Percentiles rank a stretch among this genome's conserved stretches.
Conservation (phyloP, 2,329 filamentous ascomycete genomes). For the Penicillium olsonii region DNA sequence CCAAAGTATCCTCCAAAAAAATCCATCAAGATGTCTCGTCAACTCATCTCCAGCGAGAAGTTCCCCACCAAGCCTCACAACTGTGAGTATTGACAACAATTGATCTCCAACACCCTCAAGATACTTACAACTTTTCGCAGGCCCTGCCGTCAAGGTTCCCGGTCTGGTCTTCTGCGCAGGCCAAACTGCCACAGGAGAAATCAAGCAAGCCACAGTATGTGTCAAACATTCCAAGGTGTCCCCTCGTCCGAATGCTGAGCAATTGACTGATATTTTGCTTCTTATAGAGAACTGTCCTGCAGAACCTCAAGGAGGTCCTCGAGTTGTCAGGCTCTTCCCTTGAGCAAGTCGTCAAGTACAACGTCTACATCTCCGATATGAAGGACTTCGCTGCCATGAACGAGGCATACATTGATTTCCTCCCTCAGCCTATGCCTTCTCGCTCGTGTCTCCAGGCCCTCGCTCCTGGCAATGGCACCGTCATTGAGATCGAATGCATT, state of each 20-base stretch:
- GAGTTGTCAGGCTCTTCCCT: constrained; percentile 56
- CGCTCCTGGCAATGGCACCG: constrained; percentile 42
- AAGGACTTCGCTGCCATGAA: constrained; percentile 42
- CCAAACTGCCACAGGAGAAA: constrained; percentile 53
- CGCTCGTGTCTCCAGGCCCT: constrained; percentile 46
- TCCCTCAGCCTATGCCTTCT: constrained; percentile 46
- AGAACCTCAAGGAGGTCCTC: constrained; percentile 52
- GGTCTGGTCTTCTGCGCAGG: constrained; percentile 52
- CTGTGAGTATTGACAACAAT: constrained; percentile 31
- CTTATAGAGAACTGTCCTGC: constrained; percentile 32
- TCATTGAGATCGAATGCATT: constrained; percentile 50
- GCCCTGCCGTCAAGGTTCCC: constrained; percentile 47
- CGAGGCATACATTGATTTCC: constrained; percentile 38
- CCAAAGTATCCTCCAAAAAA: not conserved
- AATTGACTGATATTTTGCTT: not conserved
- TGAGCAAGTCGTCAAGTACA: constrained; percentile 65
- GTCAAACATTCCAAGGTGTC: too few species aligned
- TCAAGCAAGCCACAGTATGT: constrained; percentile 50
- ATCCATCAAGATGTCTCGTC: constrained; percentile 43
- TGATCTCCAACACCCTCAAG: not conserved
- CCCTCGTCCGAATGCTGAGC: too few species aligned
- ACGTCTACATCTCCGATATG: constrained; percentile 65
- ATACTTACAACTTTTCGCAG: constrained; percentile 20
- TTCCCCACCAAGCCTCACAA: constrained; percentile 52
- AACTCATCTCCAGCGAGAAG: constrained; percentile 51